Base-by-base conservation (phyloP, 768 basidiomycete species). In the Crassisporium funariophilum region DNA sequence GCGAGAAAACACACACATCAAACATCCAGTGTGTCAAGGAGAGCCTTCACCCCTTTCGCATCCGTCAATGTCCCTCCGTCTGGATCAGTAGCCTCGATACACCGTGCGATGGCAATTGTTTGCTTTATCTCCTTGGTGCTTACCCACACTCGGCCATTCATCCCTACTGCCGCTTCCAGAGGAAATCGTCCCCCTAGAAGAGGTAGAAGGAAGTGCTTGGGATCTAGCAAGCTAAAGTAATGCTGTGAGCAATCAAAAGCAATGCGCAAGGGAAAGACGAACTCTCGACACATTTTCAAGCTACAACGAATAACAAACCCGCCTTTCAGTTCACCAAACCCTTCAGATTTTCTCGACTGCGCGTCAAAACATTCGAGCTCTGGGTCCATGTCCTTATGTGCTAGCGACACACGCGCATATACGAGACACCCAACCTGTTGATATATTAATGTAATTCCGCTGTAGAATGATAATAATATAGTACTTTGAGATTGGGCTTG, bases 341-440 rank as follows among this genome's bases (percentile, higher is more conserved):
- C 95, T 49, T 91, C 91, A 1, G 93, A 73, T 67, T 97, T 98
- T 53, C 83, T 85, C 19, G 91, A 92, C 56, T 93, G 88, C 2
- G 92, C 90, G 60, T 98, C 91, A 57, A 97, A 91, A 64, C 97
- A 99, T 62, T 97, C 93, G 7, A 99, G 72, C 61, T 99, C 97
- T 1, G 97, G 95, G 44, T 99, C 97, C 90, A 98, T 95, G 64
- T 98, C 95, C 59, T 93, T 90, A 60, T 95, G 92, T 4, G 97
- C 94, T 16, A 95, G 72, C 11, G 93, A 93, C 22, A 99, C 86
- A 19, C 95, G 82, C 0, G 93, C 93, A 64, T 95, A 98, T 1
- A 99, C 79, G 23, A 98, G 68, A 4, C 87, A 82, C 21, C 95
- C 95, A 36, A 98, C 84, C 95, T 98, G 54, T 41, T 13, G 11